Evolutionary conservation across 2,329 filamentous ascomycete genomes (phyloP).

Genomic region (Chaetomium globosum): DNA sequence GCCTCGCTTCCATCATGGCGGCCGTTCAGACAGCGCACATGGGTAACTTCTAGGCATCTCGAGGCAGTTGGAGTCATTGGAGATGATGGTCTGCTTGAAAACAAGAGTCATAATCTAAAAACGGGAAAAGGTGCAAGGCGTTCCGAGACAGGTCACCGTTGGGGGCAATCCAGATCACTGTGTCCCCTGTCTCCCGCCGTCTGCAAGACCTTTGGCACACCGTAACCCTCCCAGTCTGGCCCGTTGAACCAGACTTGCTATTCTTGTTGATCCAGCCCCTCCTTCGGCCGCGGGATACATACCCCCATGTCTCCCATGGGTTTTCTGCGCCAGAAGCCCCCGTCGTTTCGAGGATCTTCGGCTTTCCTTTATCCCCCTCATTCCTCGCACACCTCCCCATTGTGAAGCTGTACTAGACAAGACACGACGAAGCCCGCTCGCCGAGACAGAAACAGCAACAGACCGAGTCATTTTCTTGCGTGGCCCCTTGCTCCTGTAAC

Average conservation of each 20-base stretch:
- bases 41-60: slow-evolving; percentile 3
- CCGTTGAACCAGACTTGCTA: slow-evolving; percentile 26
- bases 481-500: slow-evolving; percentile 22
- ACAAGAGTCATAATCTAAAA: neutral
- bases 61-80: neutral
- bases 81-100: neutral
- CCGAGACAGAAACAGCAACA: slow-evolving; percentile 24
- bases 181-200: slow-evolving; percentile 21
- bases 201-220: slow-evolving; percentile 31
- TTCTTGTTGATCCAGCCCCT: slow-evolving; percentile 27
- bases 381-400: slow-evolving; percentile 24
- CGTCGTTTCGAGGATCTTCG: slow-evolving; percentile 10
- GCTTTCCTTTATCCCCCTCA: slow-evolving; percentile 31
- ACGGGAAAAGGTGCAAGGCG: neutral
- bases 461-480: slow-evolving; percentile 15
- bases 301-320: slow-evolving; percentile 3
- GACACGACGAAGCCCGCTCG: slow-evolving; percentile 13
- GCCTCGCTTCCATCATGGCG: neutral
- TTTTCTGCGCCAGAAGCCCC: slow-evolving; percentile 21
- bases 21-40: slow-evolving; percentile 11
- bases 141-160: slow-evolving; percentile 8
- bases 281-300: slow-evolving; percentile 10
- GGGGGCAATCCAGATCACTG: slow-evolving; percentile 10
- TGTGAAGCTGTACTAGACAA: slow-evolving; percentile 9
- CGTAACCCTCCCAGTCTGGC: slow-evolving; percentile 22